Conservation (phyloP, 139 green algal species). For the Asterochloris erici region DNA sequence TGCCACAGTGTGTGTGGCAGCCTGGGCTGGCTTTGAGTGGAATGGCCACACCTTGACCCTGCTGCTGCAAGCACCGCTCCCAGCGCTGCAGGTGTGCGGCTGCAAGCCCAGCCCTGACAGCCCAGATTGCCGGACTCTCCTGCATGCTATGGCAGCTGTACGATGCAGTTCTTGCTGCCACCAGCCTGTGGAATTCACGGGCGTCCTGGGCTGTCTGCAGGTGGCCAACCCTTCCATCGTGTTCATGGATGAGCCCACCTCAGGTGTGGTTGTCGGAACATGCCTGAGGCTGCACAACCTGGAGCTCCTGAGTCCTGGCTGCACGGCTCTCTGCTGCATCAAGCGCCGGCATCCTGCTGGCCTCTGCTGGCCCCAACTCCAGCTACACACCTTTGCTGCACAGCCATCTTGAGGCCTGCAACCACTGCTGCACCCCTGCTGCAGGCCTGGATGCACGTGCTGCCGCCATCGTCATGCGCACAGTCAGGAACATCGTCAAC, state of each 20-base stretch:
- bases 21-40: no score
- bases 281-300: no score
- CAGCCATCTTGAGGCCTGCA: no score
- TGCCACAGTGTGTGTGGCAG: no score
- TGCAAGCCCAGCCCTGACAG: background rate
- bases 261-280: slow-evolving; percentile 3
- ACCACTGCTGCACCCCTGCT: background rate
- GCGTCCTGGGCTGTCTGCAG: no score
- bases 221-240: slow-evolving; percentile 51
- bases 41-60: no score
- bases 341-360: no score
- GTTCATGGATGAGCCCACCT: slow-evolving; percentile 41
- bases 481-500: slow-evolving; percentile 31
- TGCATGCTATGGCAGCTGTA: background rate
- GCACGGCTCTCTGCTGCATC: no score
- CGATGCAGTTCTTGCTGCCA: background rate
- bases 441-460: slow-evolving; percentile 54
- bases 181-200: background rate
- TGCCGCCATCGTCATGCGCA: slow-evolving; percentile 60
- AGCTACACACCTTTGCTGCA: no score
- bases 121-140: background rate
- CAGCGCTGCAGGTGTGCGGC: no score
- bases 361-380: background rate
- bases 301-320: no score
- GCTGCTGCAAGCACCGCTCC: no score